Evolutionary conservation across 179 eudicot genomes (phyloP), one percentile per base, ranked within the genome.

Genomic region (Silene noctiflora): DNA sequence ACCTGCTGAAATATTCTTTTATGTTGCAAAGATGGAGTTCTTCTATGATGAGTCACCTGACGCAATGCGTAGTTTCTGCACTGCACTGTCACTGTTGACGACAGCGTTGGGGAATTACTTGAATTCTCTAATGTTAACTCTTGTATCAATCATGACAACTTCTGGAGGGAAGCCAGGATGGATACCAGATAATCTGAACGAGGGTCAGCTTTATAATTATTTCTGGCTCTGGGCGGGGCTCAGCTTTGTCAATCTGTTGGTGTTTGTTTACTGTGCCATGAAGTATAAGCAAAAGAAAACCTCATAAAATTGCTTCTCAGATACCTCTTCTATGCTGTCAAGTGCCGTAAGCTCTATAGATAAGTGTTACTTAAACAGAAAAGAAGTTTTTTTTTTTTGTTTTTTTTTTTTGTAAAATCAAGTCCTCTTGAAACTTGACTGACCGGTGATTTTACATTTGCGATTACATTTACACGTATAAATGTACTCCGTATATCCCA

Each of bases 141-240:
- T 77, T 46, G 78, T 83, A 75, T 73, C 85, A 19, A 75, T 71
- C n/a, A 56, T 73, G 22, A 83, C 85, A 10, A 76, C 83, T 24
- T 67, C 79, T 12, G 81, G 83, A 29, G 83, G 83, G 17, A 62
- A 46, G 19, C 63, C 81, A 0, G 85, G 85, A 14, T 83, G 85
- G 83, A 76, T 83, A 68, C 81, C 85, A 2, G 83, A 83, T 68
- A 70, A 80, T 58, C 59, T 83, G 25, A 80, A 83, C 67, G 48
- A 73, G 16, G 85, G 85, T 2, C 90, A 83, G 71, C 93, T 91
- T 48, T 90, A 91, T 78, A 82, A 86, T 25, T 89, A 82, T 82
- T 91, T 87, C 81, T 87, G 84, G 89, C 83, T 91, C 2, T 83
- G 84, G 84, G 86, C 88, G 25, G 88, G 81, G 21, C 83, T 90